Conservation (phyloP, 805 yeast genomes). For the Candida verbasci region DNA sequence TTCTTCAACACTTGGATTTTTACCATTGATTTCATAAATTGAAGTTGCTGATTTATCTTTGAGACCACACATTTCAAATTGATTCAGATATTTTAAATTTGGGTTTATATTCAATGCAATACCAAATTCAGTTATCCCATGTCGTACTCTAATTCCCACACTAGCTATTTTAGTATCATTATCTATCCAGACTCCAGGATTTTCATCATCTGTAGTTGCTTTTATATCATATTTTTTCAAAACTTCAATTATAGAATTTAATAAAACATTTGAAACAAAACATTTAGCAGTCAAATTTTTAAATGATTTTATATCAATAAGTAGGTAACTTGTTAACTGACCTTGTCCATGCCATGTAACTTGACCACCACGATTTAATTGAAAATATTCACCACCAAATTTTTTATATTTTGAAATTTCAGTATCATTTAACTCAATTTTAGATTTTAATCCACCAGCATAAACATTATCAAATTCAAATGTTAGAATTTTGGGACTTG, state of each 20-base stretch:
- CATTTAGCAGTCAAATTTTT: constrained; percentile 54
- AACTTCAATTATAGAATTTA: constrained; percentile 50
- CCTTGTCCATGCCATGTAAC: constrained; percentile 97
- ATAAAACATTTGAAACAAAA: constrained; percentile 58
- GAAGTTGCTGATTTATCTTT: constrained; percentile 46
- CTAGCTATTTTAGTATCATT: constrained; percentile 68
- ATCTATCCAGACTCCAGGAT: constrained; percentile 86
- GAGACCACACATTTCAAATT: constrained; percentile 82
- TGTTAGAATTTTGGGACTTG: constrained; percentile 67
- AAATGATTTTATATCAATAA: constrained; percentile 59
- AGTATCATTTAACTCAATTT: constrained; percentile 35
- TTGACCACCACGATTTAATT: constrained; percentile 90
- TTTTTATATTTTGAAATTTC: constrained; percentile 22
- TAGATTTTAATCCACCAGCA: constrained; percentile 88
- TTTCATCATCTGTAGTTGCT: constrained; percentile 47
- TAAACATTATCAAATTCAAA: constrained; percentile 84
- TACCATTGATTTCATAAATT: constrained; percentile 14
- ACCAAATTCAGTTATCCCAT: constrained; percentile 88
- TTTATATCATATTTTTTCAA: constrained; percentile 38
- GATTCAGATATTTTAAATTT: constrained; percentile 65
- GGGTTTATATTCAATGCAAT: constrained; percentile 75
- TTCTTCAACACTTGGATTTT: constrained; percentile 18
- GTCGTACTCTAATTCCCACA: constrained; percentile 80
- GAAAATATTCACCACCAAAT: constrained; percentile 60
- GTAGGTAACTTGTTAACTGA: constrained; percentile 81